Percentiles rank a stretch among this genome's conserved stretches.
These are phyloP conservation scores for Simmondsia chinensis DNA, from an alignment of 148 eudicot genomes.

Conservation along the genomic window DNA sequence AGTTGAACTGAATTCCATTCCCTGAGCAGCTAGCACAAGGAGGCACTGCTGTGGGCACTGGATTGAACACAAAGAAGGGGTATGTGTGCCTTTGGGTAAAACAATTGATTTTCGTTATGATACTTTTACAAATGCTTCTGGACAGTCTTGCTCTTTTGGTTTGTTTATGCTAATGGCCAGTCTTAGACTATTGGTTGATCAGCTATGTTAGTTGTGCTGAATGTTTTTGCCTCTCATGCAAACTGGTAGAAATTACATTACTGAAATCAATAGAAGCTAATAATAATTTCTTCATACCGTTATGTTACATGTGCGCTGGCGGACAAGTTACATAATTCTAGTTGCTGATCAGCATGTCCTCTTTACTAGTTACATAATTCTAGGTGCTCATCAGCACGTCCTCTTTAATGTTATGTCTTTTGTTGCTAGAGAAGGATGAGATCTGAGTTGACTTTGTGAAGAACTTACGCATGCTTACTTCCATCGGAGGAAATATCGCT, in stretches of 20 bases:
- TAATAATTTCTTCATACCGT: no score
- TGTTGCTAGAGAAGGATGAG: neutral
- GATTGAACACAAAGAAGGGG: conserved; percentile 98
- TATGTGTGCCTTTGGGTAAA: conserved; percentile 11
- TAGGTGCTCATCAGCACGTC: neutral
- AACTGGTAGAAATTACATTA: no score
- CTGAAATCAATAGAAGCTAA: no score
- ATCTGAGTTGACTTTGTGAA: neutral
- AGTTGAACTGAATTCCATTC: conserved; percentile 1
- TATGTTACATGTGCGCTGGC: no score
- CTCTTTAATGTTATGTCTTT: neutral
- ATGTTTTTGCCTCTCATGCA: no score
- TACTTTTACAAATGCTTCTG: neutral
- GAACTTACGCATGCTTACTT: no score
- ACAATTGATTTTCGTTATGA: neutral
- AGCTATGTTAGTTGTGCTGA: no score
- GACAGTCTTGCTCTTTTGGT: neutral
- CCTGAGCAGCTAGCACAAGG: conserved; percentile 93
- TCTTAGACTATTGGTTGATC: no score
- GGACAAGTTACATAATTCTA: no score
- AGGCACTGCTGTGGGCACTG: conserved; percentile 98
- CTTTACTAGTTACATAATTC: no score
- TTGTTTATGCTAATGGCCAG: no score
- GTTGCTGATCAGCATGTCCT: no score
- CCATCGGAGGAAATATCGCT: neutral